phyloP scores from a whole-genome alignment of 2,329 filamentous ascomycete species.

The Aspergillus aculeatus region DNA sequence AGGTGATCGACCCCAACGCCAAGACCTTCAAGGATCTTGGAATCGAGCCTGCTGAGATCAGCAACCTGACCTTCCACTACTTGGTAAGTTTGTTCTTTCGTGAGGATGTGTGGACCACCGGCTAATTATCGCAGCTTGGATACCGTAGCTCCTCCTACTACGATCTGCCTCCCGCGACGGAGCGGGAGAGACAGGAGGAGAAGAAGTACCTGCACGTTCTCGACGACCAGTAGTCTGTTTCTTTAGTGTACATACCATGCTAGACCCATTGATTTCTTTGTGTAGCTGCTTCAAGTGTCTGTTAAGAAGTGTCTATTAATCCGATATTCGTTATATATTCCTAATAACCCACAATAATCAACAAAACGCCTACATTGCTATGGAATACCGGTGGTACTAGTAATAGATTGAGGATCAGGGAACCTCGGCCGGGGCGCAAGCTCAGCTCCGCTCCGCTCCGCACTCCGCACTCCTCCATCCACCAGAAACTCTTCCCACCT shows the following conservation, averaged over 20 bases:
- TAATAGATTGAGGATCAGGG: too few species aligned
- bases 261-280: slow-evolving; percentile 38
- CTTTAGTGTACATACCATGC: slow-evolving; percentile 42
- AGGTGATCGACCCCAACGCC: slow-evolving; percentile 81
- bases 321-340: too few species aligned
- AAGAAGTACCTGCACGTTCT: slow-evolving; percentile 95
- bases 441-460: neutral
- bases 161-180: slow-evolving; percentile 89
- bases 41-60: slow-evolving; percentile 84
- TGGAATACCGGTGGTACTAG: too few species aligned
- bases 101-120: neutral
- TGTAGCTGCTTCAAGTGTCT: slow-evolving; percentile 13
- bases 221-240: slow-evolving; percentile 69
- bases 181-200: slow-evolving; percentile 91
- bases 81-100: slow-evolving; percentile 60
- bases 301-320: too few species aligned
- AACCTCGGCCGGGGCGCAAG: neutral
- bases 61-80: slow-evolving; percentile 88
- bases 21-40: slow-evolving; percentile 95
- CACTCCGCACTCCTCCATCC: neutral
- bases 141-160: slow-evolving; percentile 87
- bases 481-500: neutral
- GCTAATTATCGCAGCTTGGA: slow-evolving; percentile 63
- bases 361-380: too few species aligned
- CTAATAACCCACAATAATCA: too few species aligned